Conservation (phyloP, 805 yeast genomes). For the Suhomyces xylopsoci region DNA sequence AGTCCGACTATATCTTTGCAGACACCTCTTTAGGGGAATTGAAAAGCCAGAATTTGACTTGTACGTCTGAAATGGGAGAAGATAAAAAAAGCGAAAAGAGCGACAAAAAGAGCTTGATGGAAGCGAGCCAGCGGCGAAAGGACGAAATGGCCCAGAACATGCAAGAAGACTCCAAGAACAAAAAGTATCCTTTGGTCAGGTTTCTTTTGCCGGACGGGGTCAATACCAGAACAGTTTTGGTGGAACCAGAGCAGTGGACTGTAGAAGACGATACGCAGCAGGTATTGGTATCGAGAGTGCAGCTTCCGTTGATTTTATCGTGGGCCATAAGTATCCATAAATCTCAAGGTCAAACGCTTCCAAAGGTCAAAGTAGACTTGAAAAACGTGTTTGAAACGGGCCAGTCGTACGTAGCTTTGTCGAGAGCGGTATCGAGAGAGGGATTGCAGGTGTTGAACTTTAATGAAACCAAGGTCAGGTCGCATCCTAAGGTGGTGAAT, state of each 20-base stretch:
- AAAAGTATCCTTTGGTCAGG: conserved; percentile 69
- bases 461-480: conserved; percentile 56
- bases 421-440: conserved; percentile 80
- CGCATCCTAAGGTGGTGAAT: conserved; percentile 65
- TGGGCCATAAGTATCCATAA: conserved; percentile 97
- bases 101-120: not conserved
- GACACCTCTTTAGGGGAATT: not conserved
- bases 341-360: conserved; percentile 89
- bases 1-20: conserved; percentile 16
- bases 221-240: conserved; percentile 65
- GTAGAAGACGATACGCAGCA: conserved; percentile 71
- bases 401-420: conserved; percentile 93
- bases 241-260: conserved; percentile 79
- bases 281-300: conserved; percentile 68
- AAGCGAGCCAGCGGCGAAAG: conserved; percentile 45
- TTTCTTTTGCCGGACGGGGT: conserved; percentile 70
- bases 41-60: not conserved
- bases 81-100: not conserved
- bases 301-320: conserved; percentile 85
- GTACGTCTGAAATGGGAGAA: not conserved
- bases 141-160: conserved; percentile 41
- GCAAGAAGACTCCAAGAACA: conserved; percentile 42
- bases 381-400: conserved; percentile 80
- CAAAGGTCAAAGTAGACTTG: conserved; percentile 74
- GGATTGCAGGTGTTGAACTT: conserved; percentile 84